Base-by-base conservation (phyloP, 345 rosid genomes). In the Pelargonium nanum region DNA sequence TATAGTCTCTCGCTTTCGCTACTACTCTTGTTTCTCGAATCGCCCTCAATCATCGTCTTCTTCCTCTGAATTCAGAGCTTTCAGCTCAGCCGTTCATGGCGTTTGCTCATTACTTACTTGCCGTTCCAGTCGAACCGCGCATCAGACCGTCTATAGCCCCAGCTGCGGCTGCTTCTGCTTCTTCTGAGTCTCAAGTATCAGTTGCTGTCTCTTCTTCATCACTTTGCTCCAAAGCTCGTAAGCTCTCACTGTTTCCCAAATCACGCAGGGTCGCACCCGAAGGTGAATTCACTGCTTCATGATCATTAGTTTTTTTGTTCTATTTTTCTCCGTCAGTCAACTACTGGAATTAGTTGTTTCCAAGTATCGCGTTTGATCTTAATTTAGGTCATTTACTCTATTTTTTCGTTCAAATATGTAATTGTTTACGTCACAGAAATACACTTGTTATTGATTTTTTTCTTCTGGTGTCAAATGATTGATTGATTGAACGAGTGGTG, bases 31-130 rank as follows among this genome's bases (percentile, higher is more conserved):
- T 30, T 34, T 73, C 73, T 25, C 1, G 61, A 65, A 58, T 13
- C 54, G 22, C 3, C 64, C 53, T n/a, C 65, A 59, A 22, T 58
- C 65, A 5, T 51, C 54, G 2, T 19, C 0, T 20, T 19, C 58
- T 52, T 56, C 16, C 44, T 22, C 58, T 22, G 4, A n/a, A 19
- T 17, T 25, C 21, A 51, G 54, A 34, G 45, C 45, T 34, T 15
- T 34, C 45, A 15, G 32, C 45, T 34, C 45, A 10, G 45, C 45
- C 13, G 6, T 55, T 22, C 58, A 85, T 87, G 97, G 92, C 92
- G 58, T 68, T 82, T 62, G 77, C 81, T 63, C 85, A 75, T 55
- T 83, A 62, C 77, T 67, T 79, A 63, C 69, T 76, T 19, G 70
- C 82, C 44, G 84, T 82, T 26, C 90, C 85, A 2, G 56, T 60